These are phyloP conservation scores for Fonsecaea multimorphosa DNA, from an alignment of 2,329 filamentous ascomycete species.

Conservation along the genomic window DNA sequence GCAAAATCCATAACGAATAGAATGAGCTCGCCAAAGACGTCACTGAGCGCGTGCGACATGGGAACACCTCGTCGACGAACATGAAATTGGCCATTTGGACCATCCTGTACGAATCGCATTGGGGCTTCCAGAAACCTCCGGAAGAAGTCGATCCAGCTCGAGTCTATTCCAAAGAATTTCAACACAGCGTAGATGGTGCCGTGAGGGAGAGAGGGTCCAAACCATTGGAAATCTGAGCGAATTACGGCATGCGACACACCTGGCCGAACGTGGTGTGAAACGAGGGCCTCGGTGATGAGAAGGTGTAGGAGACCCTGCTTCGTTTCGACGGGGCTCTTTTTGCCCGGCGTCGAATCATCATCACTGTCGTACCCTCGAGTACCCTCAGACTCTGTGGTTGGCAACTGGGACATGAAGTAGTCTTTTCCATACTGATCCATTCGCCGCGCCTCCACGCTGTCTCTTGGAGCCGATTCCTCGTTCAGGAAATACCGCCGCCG, in stretches of 20 bases:
- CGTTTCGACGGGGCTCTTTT: conserved; percentile 54
- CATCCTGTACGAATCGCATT: conserved; percentile 63
- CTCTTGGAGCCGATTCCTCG: conserved; percentile 30
- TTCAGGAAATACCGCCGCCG: conserved; percentile 56
- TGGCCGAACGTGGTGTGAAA: conserved; percentile 46
- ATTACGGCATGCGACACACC: conserved; percentile 49
- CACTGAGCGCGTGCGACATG: conserved; percentile 64
- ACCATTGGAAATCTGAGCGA: conserved; percentile 65
- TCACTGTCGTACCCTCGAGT: conserved; percentile 50
- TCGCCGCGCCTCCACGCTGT: conserved; percentile 44
- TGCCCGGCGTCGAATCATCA: conserved; percentile 30
- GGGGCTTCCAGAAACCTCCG: conserved; percentile 64
- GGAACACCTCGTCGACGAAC: conserved; percentile 64
- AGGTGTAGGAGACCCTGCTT: conserved; percentile 65
- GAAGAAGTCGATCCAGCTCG: conserved; percentile 66
- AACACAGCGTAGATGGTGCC: conserved; percentile 64
- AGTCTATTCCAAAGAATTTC: conserved; percentile 64
- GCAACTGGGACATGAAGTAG: conserved; percentile 65
- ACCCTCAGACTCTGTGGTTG: conserved; percentile 48
- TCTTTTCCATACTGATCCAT: conserved; percentile 49
- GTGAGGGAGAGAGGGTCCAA: conserved; percentile 65
- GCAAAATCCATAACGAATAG: conserved; percentile 71
- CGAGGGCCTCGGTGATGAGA: conserved; percentile 61
- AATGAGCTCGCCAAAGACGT: conserved; percentile 65
- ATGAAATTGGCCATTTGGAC: conserved; percentile 51